A percentile compares a stretch with the other conserved stretches of the same genome.
Evolutionary conservation across 805 yeast species (phyloP).

Genomic region (Cyberlindnera mycetangii): DNA sequence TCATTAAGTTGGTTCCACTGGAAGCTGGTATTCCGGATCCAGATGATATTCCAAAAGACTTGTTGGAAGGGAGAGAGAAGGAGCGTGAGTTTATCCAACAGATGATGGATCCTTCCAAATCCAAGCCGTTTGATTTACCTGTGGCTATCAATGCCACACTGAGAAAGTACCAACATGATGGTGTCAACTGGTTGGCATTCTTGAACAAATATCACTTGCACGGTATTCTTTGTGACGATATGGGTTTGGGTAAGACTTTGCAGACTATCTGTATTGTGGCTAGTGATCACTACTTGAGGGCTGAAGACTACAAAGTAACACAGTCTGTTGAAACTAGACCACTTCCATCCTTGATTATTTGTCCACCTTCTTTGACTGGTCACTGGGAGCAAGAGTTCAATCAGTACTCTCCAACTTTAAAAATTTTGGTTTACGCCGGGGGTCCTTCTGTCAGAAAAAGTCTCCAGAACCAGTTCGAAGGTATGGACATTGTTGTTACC

Average conservation of each 20-base stretch:
- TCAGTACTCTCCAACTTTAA: conserved; percentile 85
- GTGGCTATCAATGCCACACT: conserved; percentile 89
- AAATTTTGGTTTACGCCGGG: conserved; percentile 88
- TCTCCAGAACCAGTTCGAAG: conserved; percentile 47
- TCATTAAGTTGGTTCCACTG: conserved; percentile 90
- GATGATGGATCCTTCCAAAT: conserved; percentile 95
- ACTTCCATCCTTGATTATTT: conserved; percentile 81
- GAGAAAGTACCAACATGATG: conserved; percentile 95
- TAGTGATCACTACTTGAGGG: conserved; percentile 88
- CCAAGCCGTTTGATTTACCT: conserved; percentile 83
- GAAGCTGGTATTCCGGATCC: conserved; percentile 98
- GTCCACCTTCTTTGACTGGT: conserved; percentile 97
- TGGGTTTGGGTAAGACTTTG: conserved; percentile 97
- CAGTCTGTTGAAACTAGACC: conserved; percentile 63
- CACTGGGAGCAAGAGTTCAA: conserved; percentile 97
- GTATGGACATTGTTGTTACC: conserved; percentile 84
- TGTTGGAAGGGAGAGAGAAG: conserved; percentile 84
- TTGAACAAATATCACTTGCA: conserved; percentile 92
- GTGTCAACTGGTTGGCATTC: conserved; percentile 97
- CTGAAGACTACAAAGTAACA: conserved; percentile 60
- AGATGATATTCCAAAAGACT: conserved; percentile 77
- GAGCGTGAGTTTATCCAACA: conserved; percentile 94
- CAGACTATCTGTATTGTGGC: conserved; percentile 97
- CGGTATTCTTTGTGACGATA: conserved; percentile 98
- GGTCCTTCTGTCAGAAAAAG: conserved; percentile 69